Percentiles rank a stretch among this genome's conserved stretches.
Conservation (phyloP, 768 basidiomycete species). For the Trametes punicea region DNA sequence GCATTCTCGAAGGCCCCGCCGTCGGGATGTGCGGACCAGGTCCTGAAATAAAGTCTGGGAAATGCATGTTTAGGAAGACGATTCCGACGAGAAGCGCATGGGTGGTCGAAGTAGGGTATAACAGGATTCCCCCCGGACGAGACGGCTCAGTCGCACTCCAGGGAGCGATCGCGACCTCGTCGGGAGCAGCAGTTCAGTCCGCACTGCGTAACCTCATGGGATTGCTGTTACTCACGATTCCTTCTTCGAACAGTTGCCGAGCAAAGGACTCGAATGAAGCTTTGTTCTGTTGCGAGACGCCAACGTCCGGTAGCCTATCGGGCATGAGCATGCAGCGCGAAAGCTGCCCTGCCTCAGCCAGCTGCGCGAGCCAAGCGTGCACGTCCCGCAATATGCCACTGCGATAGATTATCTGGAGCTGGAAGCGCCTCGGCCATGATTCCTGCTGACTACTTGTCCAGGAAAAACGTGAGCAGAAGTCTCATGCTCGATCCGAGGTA, state of each 20-base stretch:
- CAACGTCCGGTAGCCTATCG: slow-evolving; percentile 50
- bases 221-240: slow-evolving; percentile 41
- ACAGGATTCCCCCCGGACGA: slow-evolving; percentile 44
- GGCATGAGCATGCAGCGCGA: slow-evolving; percentile 57
- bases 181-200: slow-evolving; percentile 1
- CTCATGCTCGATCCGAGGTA: slow-evolving; percentile 2
- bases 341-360: slow-evolving; percentile 32
- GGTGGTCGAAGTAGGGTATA: slow-evolving; percentile 24
- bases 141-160: slow-evolving; percentile 47
- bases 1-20: slow-evolving; percentile 3
- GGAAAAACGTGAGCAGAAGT: slow-evolving; percentile 9
- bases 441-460: slow-evolving; percentile 43
- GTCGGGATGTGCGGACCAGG: background rate
- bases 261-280: slow-evolving; percentile 54
- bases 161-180: slow-evolving; percentile 48
- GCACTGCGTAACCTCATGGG: background rate
- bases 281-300: slow-evolving; percentile 48
- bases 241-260: slow-evolving; percentile 46
- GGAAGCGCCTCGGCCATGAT: slow-evolving; percentile 51
- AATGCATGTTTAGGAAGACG: slow-evolving; percentile 23
- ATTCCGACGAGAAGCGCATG: slow-evolving; percentile 28
- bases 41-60: slow-evolving; percentile 25
- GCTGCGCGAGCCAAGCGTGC: slow-evolving; percentile 48
- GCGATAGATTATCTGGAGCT: slow-evolving; percentile 40
- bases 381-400: slow-evolving; percentile 43